Percentiles rank a stretch among this genome's conserved stretches.
These are phyloP conservation scores for Ophiosphaerella narmari DNA, from an alignment of 2,329 filamentous ascomycete genomes.

Conservation along the genomic window DNA sequence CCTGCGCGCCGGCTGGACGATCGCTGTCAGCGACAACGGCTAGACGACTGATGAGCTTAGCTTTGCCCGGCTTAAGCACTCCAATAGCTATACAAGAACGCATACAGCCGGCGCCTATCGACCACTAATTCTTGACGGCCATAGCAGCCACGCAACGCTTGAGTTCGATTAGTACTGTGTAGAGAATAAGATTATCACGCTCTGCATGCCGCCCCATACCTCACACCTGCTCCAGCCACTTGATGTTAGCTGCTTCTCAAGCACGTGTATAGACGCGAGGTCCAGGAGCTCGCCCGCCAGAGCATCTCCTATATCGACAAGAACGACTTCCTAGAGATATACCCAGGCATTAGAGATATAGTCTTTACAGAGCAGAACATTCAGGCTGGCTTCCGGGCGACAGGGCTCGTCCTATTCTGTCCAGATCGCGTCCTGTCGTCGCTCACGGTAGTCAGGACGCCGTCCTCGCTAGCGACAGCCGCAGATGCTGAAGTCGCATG, in stretches of 20 bases:
- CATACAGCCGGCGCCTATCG: slow-evolving; percentile 3
- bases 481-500: not conserved
- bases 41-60: slow-evolving; percentile 12
- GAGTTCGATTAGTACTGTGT: slow-evolving; percentile 13
- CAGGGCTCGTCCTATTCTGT: slow-evolving; percentile 8
- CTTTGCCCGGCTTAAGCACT: slow-evolving; percentile 10
- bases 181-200: slow-evolving; percentile 11
- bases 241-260: slow-evolving; percentile 16
- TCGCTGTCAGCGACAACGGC: slow-evolving; percentile 8
- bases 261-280: slow-evolving; percentile 9
- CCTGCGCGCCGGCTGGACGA: slow-evolving; percentile 2
- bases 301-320: slow-evolving; percentile 8
- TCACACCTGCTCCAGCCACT: slow-evolving; percentile 11
- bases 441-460: no score
- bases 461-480: no score
- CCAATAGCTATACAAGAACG: slow-evolving; percentile 5
- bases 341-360: not conserved
- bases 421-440: not conserved
- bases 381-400: slow-evolving; percentile 9
- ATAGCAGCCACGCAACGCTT: slow-evolving; percentile 8
- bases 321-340: slow-evolving; percentile 9
- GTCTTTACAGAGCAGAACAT: slow-evolving; percentile 15
- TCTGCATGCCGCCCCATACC: slow-evolving; percentile 10
- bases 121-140: slow-evolving; percentile 12
- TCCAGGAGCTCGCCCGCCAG: slow-evolving; percentile 3